phyloP scores from a whole-genome alignment of 768 basidiomycete species.

The Amanita phalloides region DNA sequence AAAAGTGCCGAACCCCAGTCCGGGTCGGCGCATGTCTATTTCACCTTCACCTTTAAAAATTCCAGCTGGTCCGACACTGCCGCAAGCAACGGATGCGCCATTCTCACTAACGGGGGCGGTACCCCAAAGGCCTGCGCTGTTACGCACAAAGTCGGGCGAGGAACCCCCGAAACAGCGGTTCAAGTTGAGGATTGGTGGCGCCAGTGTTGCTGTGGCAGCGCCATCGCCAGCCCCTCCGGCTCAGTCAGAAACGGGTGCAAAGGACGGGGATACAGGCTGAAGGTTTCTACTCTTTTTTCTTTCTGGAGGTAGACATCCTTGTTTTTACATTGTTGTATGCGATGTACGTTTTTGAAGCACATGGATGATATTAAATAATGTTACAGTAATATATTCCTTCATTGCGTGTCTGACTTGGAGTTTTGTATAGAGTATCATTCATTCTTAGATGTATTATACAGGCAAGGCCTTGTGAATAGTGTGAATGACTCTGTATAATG shows the following conservation, averaged over 20 bases:
- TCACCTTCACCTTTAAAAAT: no score
- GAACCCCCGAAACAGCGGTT: conserved; percentile 6
- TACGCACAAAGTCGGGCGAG: conserved; percentile 6
- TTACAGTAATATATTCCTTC: not conserved
- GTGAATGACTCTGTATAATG: conserved; percentile 5
- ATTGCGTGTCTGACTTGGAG: not conserved
- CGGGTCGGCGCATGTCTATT: not conserved
- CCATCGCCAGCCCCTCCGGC: conserved; percentile 11
- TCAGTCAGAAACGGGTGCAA: conserved; percentile 54
- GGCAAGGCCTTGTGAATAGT: not conserved
- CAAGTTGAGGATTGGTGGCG: conserved; percentile 5
- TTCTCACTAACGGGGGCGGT: conserved; percentile 8
- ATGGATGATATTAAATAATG: not conserved
- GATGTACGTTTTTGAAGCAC: conserved; percentile 1
- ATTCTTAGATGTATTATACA: not conserved
- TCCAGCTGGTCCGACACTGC: not conserved
- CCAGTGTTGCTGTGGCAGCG: not conserved
- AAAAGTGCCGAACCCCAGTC: conserved; percentile 25
- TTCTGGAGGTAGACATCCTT: not conserved
- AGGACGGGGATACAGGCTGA: conserved; percentile 68
- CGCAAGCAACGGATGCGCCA: not conserved
- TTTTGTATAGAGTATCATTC: not conserved
- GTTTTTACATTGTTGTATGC: not conserved
- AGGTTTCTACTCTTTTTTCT: not conserved
- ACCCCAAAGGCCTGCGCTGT: conserved; percentile 8